Evolutionary conservation across 257 asterid species (phyloP), one percentile per base, ranked within the genome.

Genomic region (Craterostigma plantagineum): DNA sequence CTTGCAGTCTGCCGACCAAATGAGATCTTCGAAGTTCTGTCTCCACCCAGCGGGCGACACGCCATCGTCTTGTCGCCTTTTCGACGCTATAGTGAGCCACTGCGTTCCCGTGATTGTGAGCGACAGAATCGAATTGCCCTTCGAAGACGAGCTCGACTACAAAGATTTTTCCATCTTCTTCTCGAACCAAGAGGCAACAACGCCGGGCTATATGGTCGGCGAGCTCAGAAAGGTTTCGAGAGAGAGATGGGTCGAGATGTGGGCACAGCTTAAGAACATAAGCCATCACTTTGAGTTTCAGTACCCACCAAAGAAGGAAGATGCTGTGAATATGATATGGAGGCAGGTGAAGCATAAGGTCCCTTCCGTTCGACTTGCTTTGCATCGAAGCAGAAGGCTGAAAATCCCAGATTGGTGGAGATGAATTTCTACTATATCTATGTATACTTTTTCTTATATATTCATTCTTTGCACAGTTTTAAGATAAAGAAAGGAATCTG

Each of bases 371-470:
- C 62, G 74, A 48, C 97, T 86, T 53, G 80, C 79, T 23, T 65
- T 64, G 13, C 93, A 87, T 46, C 59, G 97, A 58, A 79, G 58
- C 63, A 46, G 80, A 51, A 64, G 95, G 66, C 67, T 87, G 53
- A 87, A 79, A 56, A 71, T 87, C 47, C 90, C 91, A 16, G 95
- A 87, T 61, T 87, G 92, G 95, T 87, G 82, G 97, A 69, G 80
- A 57, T 73, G 58, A 66, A 36, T 51, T 38, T 43, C 40, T 23
- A 23, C 30, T n/a, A n/a, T n/a, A n/a, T n/a, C n/a, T 23, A 23
- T 23, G 30, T 23, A 23, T 23, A 6, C 30, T 23, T 23, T 23
- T 23, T 23, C 6, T 23, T 23, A 2, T n/a, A 23, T 6, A 23
- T 23, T 23, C 30, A 2, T 23, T 23, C 6, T 2, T 23, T 23